A percentile compares a stretch with the other conserved stretches of the same genome.
phyloP scores from a whole-genome alignment of 148 eudicot genomes.

The Dianthus caryophyllus region DNA sequence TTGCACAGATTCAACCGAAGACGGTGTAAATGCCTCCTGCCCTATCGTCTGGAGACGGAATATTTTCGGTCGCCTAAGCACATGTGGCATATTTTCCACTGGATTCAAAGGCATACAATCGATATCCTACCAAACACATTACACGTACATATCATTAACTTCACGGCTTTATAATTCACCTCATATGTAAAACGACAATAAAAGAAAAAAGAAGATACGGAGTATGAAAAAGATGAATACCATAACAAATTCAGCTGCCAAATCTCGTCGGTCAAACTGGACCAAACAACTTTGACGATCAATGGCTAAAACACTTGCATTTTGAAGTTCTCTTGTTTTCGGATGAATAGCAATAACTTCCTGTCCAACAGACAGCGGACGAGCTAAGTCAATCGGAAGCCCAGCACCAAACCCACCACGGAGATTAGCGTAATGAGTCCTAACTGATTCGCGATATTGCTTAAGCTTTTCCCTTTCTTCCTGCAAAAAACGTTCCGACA shows the following conservation, averaged over 20 bases:
- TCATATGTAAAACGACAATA: no score
- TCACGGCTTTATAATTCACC: background rate
- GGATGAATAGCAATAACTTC: constrained; percentile 89
- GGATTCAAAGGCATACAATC: constrained; percentile 94
- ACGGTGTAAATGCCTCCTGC: constrained; percentile 30
- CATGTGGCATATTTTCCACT: constrained; percentile 70
- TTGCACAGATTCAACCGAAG: constrained; percentile 30
- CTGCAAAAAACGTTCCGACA: constrained; percentile 68
- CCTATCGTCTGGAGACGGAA: constrained; percentile 35
- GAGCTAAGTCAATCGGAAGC: constrained; percentile 78
- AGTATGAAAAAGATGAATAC: constrained; percentile 29
- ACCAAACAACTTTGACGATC: constrained; percentile 66
- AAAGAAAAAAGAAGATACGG: no score
- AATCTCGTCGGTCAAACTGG: constrained; percentile 80
- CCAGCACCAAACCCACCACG: constrained; percentile 78
- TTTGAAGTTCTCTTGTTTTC: constrained; percentile 73
- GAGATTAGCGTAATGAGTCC: constrained; percentile 74
- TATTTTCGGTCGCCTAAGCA: constrained; percentile 41
- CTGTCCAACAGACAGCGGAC: constrained; percentile 83
- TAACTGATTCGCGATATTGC: constrained; percentile 81
- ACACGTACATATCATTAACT: no score
- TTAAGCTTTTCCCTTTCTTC: constrained; percentile 85
- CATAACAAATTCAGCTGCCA: constrained; percentile 79
- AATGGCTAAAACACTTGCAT: constrained; percentile 79
- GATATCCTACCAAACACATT: constrained; percentile 59